A percentile compares a stretch with the other conserved stretches of the same genome.
These are phyloP conservation scores for Penicillium brevicompactum DNA, from an alignment of 2,329 filamentous ascomycete genomes.

Conservation along the genomic window DNA sequence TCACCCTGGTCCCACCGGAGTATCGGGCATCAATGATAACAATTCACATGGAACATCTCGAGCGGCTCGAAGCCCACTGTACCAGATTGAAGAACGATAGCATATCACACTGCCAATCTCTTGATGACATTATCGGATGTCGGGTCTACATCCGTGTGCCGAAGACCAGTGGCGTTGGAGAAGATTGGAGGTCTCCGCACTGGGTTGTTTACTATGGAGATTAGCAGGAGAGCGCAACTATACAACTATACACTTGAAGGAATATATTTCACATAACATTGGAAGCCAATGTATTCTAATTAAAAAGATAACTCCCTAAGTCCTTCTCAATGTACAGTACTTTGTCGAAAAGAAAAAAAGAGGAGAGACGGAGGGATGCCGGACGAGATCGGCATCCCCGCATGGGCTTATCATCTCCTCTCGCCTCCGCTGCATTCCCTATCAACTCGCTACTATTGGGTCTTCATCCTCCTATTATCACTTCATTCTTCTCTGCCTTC, in stretches of 20 bases:
- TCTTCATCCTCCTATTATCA: not conserved
- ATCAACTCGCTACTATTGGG: slow-evolving; percentile 16
- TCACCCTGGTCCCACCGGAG: no score
- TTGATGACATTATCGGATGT: not conserved
- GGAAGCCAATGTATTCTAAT: no score
- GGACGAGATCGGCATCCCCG: slow-evolving; percentile 17
- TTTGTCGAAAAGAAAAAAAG: not conserved
- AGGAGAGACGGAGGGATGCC: not conserved
- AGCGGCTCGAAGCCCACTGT: no score
- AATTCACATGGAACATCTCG: no score
- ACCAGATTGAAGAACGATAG: not conserved
- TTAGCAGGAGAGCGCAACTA: no score
- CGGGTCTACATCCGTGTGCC: not conserved
- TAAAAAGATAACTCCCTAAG: no score
- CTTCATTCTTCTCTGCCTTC: not conserved
- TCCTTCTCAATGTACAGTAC: no score
- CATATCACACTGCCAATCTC: not conserved
- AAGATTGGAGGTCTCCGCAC: not conserved
- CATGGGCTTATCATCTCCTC: slow-evolving; percentile 20
- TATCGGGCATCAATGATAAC: no score
- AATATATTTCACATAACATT: not conserved
- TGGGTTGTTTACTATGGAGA: no score
- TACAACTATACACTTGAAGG: no score
- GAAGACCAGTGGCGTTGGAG: not conserved
- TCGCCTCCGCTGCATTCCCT: slow-evolving; percentile 6